Percentiles rank a stretch among this genome's conserved stretches.
These are phyloP conservation scores for Acacia pycnantha DNA, from an alignment of 331 rosid genomes.

Conservation along the genomic window DNA sequence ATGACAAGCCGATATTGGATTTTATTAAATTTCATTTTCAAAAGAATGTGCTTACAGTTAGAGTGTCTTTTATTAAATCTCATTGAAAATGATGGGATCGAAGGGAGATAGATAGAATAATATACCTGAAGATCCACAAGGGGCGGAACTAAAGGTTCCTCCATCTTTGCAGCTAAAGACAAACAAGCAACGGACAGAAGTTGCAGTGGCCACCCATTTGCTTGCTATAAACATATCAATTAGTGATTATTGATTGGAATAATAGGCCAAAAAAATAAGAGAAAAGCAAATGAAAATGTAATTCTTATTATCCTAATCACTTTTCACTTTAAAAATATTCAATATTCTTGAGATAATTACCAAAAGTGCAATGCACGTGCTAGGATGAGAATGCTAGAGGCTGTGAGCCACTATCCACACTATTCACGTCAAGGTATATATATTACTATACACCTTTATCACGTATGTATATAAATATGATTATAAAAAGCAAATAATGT, in stretches of 20 bases:
- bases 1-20: conserved; percentile 6
- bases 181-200: conserved; percentile 83
- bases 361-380: conserved; percentile 15
- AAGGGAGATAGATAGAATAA: neutral
- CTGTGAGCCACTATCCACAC: neutral
- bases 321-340: neutral
- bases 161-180: conserved; percentile 92
- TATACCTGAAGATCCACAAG: conserved; percentile 82
- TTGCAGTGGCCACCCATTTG: conserved; percentile 85
- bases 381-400: neutral
- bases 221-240: conserved; percentile 41
- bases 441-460: neutral
- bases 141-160: conserved; percentile 88
- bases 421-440: neutral
- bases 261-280: neutral
- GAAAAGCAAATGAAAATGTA: neutral
- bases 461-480: neutral
- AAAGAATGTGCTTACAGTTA: neutral
- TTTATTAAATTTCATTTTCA: neutral
- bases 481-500: neutral
- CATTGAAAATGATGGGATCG: neutral
- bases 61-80: neutral
- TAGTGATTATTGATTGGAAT: neutral
- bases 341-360: conserved; percentile 17
- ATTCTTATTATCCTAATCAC: neutral